phyloP scores from a whole-genome alignment of 805 yeast species.

The Yarrowia sp. region DNA sequence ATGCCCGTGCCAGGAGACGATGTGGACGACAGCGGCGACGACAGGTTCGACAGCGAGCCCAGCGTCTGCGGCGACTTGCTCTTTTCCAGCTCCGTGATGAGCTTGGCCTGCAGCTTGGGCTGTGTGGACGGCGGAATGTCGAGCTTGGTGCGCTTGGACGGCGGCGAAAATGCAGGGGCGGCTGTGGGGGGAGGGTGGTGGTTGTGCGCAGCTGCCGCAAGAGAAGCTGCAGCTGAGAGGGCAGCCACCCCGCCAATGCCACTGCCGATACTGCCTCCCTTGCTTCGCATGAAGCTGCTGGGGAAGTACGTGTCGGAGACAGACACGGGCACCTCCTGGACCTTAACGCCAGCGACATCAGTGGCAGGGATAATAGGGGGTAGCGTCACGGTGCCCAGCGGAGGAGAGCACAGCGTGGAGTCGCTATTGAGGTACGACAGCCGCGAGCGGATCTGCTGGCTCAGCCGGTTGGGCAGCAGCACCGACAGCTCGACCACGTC shows the following conservation, averaged over 20 bases:
- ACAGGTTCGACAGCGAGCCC: conserved; percentile 8
- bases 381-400: conserved; percentile 3
- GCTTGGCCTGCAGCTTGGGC: conserved; percentile 25
- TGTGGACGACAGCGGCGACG: conserved; percentile 13
- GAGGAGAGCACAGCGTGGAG: conserved; percentile 12
- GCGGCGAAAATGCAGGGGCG: background rate
- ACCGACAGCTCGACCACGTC: conserved; percentile 72
- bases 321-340: conserved; percentile 21
- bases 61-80: conserved; percentile 22
- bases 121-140: conserved; percentile 25
- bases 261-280: background rate
- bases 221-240: background rate
- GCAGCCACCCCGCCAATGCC: background rate
- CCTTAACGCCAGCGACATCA: conserved; percentile 16
- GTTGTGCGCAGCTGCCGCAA: background rate
- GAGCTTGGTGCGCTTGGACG: conserved; percentile 10
- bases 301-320: conserved; percentile 22
- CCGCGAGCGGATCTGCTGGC: conserved; percentile 54
- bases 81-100: conserved; percentile 21
- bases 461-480: conserved; percentile 68
- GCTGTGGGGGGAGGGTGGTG: background rate
- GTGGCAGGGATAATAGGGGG: conserved; percentile 20
- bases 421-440: conserved; percentile 13
- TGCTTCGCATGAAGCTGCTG: conserved; percentile 8
- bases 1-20: conserved; percentile 21